A percentile compares a stretch with the other conserved stretches of the same genome.
Conservation (phyloP, 1,284 basidiomycete genomes). For the Testicularia cyperi region DNA sequence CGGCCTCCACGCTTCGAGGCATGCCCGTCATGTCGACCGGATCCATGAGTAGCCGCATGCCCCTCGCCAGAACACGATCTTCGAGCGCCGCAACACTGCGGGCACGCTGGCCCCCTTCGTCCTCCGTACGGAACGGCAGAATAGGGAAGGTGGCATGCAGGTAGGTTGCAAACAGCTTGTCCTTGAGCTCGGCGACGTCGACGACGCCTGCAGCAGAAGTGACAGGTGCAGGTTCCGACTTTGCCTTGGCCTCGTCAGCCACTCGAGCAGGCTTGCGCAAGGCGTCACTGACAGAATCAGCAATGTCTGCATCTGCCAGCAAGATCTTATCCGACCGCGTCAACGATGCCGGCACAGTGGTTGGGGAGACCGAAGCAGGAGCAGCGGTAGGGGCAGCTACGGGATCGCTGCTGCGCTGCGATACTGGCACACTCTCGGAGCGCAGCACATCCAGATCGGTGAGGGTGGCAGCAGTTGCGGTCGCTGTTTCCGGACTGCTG, state of each 20-base stretch:
- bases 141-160: conserved; percentile 35
- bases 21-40: conserved; percentile 13
- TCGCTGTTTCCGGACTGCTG: too few relatives aligned
- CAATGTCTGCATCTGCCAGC: too few relatives aligned
- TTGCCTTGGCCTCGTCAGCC: too few relatives aligned
- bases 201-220: neutral
- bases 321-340: too few relatives aligned
- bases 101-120: conserved; percentile 4
- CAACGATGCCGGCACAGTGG: too few relatives aligned
- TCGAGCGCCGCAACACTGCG: conserved; percentile 16
- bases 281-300: too few relatives aligned
- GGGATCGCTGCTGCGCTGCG: too few relatives aligned
- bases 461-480: neutral
- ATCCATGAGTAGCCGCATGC: conserved; percentile 14
- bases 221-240: too few relatives aligned
- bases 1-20: neutral
- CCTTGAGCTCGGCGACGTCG: conserved; percentile 12
- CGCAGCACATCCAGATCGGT: neutral
- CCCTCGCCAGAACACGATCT: conserved; percentile 19
- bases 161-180: conserved; percentile 6
- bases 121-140: neutral
- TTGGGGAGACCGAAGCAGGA: too few relatives aligned
- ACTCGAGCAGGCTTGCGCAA: too few relatives aligned
- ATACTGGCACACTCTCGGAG: too few relatives aligned
- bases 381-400: too few relatives aligned